Conservation (phyloP, 257 asterid genomes). For the Forsythia suspensa region DNA sequence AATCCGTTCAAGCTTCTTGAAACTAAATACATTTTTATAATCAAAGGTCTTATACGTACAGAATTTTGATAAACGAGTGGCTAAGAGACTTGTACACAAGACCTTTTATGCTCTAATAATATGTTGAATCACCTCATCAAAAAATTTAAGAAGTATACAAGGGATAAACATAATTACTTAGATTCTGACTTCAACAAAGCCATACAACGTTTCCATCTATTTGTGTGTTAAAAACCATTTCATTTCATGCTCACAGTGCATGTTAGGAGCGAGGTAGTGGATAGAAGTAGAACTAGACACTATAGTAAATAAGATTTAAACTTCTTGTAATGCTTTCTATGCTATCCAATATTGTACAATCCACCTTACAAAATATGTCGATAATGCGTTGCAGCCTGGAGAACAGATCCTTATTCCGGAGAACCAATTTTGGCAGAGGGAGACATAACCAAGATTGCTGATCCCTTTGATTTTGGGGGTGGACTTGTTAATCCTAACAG, state of each 20-base stretch:
- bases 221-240: neutral
- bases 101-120: neutral
- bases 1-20: neutral
- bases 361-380: neutral
- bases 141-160: neutral
- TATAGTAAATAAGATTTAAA: neutral
- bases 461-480: constrained; percentile 39
- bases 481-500: constrained; percentile 31
- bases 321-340: neutral
- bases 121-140: neutral
- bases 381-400: constrained; percentile 30
- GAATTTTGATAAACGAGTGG: neutral
- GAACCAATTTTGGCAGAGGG: constrained; percentile 27
- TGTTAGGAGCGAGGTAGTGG: neutral
- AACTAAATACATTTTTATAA: too few relatives aligned
- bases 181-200: neutral
- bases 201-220: neutral
- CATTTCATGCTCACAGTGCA: neutral
- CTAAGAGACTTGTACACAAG: neutral
- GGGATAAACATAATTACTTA: neutral
- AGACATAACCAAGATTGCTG: constrained; percentile 17
- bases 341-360: neutral
- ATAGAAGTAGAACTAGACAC: neutral
- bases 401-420: constrained; percentile 27
- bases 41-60: neutral